These are phyloP conservation scores for Plasmopara muralis DNA, from an alignment of 352 stramenopile species.

Conservation along the genomic window DNA sequence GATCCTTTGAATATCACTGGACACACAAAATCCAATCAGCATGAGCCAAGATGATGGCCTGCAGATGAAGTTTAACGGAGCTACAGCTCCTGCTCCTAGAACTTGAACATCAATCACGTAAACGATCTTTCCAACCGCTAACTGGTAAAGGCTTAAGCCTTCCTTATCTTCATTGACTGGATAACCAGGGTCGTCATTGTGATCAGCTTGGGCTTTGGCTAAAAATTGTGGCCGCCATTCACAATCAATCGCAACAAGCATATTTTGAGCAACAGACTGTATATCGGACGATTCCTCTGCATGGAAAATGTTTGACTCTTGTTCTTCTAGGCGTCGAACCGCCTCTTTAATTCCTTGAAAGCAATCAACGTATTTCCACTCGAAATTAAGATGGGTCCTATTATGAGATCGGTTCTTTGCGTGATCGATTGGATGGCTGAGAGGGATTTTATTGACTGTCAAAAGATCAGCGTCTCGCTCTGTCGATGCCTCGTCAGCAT, in stretches of 20 bases:
- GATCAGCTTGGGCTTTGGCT: slow-evolving; percentile 6
- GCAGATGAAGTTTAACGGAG: slow-evolving; percentile 38
- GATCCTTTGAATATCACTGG: slow-evolving; percentile 43
- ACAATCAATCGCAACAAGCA: slow-evolving; percentile 53
- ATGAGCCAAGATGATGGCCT: slow-evolving; percentile 24
- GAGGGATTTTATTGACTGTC: background rate
- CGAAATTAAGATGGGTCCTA: slow-evolving; percentile 6
- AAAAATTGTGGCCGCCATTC: slow-evolving; percentile 57
- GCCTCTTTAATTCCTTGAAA: slow-evolving; percentile 16
- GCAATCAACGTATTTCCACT: slow-evolving; percentile 33
- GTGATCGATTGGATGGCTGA: slow-evolving; percentile 24
- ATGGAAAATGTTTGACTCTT: slow-evolving; percentile 2
- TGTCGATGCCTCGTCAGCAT: background rate
- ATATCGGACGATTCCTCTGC: background rate
- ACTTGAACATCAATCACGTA: slow-evolving; percentile 58
- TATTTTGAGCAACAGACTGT: slow-evolving; percentile 9
- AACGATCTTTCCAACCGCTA: slow-evolving; percentile 32
- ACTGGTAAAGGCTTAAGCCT: slow-evolving; percentile 49
- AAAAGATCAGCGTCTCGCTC: background rate
- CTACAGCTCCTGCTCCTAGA: slow-evolving; percentile 28
- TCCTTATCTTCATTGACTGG: slow-evolving; percentile 10
- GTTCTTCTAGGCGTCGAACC: slow-evolving; percentile 15
- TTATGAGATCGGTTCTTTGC: slow-evolving; percentile 18
- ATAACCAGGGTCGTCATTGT: slow-evolving; percentile 1
- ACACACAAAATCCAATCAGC: slow-evolving; percentile 51